Evolutionary conservation across 2,329 filamentous ascomycete genomes (phyloP).

Genomic region (Zasmidium cellare): DNA sequence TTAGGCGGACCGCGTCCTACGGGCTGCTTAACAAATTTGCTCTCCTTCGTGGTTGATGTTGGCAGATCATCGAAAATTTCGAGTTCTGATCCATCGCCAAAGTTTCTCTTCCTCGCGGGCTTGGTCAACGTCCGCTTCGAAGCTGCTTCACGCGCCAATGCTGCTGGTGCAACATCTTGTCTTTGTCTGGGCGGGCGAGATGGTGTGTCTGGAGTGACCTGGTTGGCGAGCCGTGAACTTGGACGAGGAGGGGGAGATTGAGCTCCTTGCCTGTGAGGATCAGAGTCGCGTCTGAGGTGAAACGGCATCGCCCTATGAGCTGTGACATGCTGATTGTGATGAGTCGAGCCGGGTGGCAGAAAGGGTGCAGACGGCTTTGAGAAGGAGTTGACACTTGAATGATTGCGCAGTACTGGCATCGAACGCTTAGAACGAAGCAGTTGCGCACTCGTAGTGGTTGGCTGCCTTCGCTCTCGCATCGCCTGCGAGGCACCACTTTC

Average conservation of each 20-base stretch:
- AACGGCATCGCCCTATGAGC: slow-evolving; percentile 63
- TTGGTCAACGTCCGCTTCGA: slow-evolving; percentile 72
- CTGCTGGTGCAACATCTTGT: slow-evolving; percentile 48
- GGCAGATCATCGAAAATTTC: slow-evolving; percentile 94
- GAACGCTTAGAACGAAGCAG: slow-evolving; percentile 62
- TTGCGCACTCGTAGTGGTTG: slow-evolving; percentile 55
- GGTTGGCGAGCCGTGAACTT: slow-evolving; percentile 50
- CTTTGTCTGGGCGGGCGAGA: slow-evolving; percentile 41
- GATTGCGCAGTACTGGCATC: slow-evolving; percentile 57
- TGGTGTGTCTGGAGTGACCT: slow-evolving; percentile 51
- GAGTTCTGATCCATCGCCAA: slow-evolving; percentile 89
- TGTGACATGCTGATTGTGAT: slow-evolving; percentile 75
- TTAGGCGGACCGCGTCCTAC: slow-evolving; percentile 68
- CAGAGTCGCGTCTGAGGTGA: slow-evolving; percentile 81
- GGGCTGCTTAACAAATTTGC: slow-evolving; percentile 78
- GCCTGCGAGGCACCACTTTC: slow-evolving; percentile 78
- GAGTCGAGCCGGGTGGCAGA: slow-evolving; percentile 72
- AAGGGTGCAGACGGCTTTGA: slow-evolving; percentile 73
- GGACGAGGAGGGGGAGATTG: slow-evolving; percentile 48
- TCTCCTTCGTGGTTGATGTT: slow-evolving; percentile 79
- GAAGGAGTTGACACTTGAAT: slow-evolving; percentile 42
- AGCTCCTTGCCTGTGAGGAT: slow-evolving; percentile 51
- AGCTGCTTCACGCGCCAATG: slow-evolving; percentile 53
- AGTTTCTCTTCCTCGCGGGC: slow-evolving; percentile 69
- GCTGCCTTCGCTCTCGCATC: slow-evolving; percentile 58